phyloP scores from a whole-genome alignment of 495 filamentous ascomycete genomes.

The Delitschia confertaspora region DNA sequence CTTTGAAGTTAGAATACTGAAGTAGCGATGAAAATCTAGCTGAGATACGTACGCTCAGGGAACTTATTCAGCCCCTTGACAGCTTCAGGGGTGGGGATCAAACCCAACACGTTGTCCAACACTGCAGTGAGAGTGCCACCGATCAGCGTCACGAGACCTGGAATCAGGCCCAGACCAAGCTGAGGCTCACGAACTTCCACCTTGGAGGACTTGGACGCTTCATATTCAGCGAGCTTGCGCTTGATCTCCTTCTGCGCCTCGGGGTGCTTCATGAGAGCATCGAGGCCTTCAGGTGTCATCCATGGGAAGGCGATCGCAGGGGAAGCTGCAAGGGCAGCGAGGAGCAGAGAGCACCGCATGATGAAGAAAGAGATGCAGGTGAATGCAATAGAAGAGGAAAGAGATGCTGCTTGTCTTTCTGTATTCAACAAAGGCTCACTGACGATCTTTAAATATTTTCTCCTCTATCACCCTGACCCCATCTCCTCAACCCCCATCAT shows the following conservation, averaged over 20 bases:
- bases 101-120: not conserved
- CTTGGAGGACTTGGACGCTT: not conserved
- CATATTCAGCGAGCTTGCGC: not conserved
- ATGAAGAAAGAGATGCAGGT: not conserved
- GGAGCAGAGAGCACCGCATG: conserved; percentile 3
- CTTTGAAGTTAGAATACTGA: not conserved
- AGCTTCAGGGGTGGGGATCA: conserved; percentile 3
- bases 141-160: not conserved
- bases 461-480: too few relatives aligned
- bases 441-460: too few relatives aligned
- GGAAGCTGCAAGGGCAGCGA: not conserved
- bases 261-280: conserved; percentile 6
- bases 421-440: too few relatives aligned
- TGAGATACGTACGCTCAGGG: conserved; percentile 1
- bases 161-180: not conserved
- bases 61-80: conserved; percentile 7
- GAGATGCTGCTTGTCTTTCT: too few relatives aligned
- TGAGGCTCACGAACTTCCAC: not conserved
- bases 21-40: not conserved
- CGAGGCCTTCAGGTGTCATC: conserved; percentile 3
- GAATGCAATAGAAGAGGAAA: not conserved
- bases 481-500: too few relatives aligned
- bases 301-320: conserved; percentile 7
- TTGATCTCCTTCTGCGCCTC: conserved; percentile 5
- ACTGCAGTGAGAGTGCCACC: conserved; percentile 5